A percentile compares a stretch with the other conserved stretches of the same genome.
phyloP scores from a whole-genome alignment of 352 stramenopile species.

The Phytopythium delawarense region DNA sequence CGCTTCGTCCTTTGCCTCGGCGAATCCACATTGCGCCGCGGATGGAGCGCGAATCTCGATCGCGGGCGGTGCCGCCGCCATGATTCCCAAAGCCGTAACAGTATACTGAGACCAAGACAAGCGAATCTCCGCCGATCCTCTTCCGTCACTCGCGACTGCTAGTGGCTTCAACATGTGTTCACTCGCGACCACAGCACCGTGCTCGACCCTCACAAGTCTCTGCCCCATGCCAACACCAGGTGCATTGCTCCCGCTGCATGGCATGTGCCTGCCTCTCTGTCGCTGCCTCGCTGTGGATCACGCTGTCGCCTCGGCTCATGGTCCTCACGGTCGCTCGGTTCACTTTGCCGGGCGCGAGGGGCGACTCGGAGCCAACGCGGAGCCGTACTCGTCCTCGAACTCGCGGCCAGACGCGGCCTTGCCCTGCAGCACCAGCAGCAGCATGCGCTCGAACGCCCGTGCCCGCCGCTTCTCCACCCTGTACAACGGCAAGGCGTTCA shows the following conservation, averaged over 20 bases:
- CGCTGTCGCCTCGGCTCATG: no score
- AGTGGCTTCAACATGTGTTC: neutral
- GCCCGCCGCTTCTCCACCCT: conserved; percentile 38
- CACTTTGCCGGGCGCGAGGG: neutral
- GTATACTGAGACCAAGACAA: neutral
- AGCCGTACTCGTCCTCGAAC: conserved; percentile 43
- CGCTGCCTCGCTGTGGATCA: no score
- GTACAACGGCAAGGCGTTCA: conserved; percentile 2
- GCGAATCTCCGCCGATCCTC: neutral
- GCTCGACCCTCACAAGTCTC: neutral
- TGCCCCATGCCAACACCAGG: neutral
- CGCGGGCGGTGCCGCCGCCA: neutral
- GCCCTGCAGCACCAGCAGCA: conserved; percentile 56
- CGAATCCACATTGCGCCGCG: neutral
- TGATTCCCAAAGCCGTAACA: neutral
- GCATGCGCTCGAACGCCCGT: conserved; percentile 40
- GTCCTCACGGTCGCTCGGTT: neutral
- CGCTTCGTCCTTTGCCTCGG: neutral
- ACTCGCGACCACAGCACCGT: neutral
- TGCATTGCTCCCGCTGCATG: no score
- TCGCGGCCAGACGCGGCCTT: conserved; percentile 47
- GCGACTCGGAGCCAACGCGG: conserved; percentile 10
- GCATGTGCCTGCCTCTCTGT: no score
- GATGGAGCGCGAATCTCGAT: neutral
- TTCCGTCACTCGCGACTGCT: neutral